Base-by-base conservation (phyloP, 1,284 basidiomycete genomes). In the Apiotrichum laibachii region DNA sequence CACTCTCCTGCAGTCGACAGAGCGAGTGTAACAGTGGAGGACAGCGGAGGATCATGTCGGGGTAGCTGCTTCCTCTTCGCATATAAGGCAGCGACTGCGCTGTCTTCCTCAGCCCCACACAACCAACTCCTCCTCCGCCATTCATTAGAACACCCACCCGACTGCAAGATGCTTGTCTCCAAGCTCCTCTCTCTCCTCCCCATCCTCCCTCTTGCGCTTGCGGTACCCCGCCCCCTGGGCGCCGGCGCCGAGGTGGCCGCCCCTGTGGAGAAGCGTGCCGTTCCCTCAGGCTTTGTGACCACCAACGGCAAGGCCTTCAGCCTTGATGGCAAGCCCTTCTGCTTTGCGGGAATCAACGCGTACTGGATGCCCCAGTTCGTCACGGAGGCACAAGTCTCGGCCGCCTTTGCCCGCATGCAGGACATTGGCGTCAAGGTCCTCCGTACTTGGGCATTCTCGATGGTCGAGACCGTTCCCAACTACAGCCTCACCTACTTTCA, bases 371-470 rank as follows among this genome's bases (percentile, higher is more conserved):
- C 48, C 1, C 35, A 35, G 48, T 33, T 35, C 35, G 48, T 45
- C 44, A 45, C 44, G 3, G 44, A 45, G n/a, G 44, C 44, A 1
- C 44, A 45, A 11, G n/a, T 21, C 35, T 16, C n/a, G 19, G n/a
- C n/a, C 19, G 35, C 48, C n/a, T 50, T 50, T n/a, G 48, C 34
- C 34, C n/a, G 31, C 18, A 19, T 37, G 33, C n/a, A 50, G 48
- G 35, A 39, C n/a, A 33, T 50, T n/a, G 31, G 31, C 19, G 48
- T 33, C 18, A 35, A 37, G n/a, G 48, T 50, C 8, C 34, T 37
- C 10, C 48, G 48, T 21, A 37, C 35, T 6, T 50, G 34, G 34
- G 48, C 35, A 4, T 50, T 37, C 19, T 45, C 44, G 19, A 26
- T 22, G 19, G 44, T 45, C 19, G 44, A 45, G 44, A 22, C 5